Evolutionary conservation across 805 yeast species (phyloP).

Genomic region (Hanseniaspora valbyensis): DNA sequence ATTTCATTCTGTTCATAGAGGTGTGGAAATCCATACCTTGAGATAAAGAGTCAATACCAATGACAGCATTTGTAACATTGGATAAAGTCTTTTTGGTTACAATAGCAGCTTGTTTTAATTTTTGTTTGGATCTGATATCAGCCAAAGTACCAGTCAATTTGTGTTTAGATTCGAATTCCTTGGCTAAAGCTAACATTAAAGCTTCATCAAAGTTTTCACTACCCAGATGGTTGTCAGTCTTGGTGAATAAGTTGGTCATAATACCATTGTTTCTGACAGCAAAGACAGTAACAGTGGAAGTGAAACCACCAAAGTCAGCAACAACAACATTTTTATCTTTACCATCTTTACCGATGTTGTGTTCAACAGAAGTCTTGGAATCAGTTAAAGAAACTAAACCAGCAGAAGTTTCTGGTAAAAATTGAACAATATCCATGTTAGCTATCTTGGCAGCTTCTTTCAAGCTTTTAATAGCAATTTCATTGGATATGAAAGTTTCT

Average conservation of each 20-base stretch:
- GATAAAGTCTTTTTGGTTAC: conserved; percentile 83
- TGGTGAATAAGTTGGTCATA: conserved; percentile 75
- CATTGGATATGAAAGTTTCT: conserved; percentile 54
- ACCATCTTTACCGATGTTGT: conserved; percentile 14
- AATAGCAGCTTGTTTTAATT: conserved; percentile 72
- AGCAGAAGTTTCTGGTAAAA: conserved; percentile 84
- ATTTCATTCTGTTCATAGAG: conserved; percentile 85
- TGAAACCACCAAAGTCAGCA: conserved; percentile 91
- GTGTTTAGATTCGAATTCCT: conserved; percentile 86
- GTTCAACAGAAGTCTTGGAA: conserved; percentile 35
- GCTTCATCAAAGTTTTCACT: conserved; percentile 78
- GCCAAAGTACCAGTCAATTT: conserved; percentile 60
- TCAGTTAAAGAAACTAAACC: conserved; percentile 71
- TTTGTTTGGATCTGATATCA: conserved; percentile 77
- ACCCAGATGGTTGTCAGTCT: conserved; percentile 72
- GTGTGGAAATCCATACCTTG: conserved; percentile 91
- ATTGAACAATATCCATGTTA: conserved; percentile 71
- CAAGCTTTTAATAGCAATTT: conserved; percentile 57
- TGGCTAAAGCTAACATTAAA: conserved; percentile 72
- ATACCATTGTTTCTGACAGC: conserved; percentile 83
- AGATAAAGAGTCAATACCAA: conserved; percentile 88
- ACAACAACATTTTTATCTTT: conserved; percentile 46
- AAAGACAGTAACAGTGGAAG: conserved; percentile 90
- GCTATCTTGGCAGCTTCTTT: conserved; percentile 52
- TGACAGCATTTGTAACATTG: conserved; percentile 76